These are phyloP conservation scores for Cytospora leucostoma DNA, from an alignment of 2,329 filamentous ascomycete species.

Conservation along the genomic window DNA sequence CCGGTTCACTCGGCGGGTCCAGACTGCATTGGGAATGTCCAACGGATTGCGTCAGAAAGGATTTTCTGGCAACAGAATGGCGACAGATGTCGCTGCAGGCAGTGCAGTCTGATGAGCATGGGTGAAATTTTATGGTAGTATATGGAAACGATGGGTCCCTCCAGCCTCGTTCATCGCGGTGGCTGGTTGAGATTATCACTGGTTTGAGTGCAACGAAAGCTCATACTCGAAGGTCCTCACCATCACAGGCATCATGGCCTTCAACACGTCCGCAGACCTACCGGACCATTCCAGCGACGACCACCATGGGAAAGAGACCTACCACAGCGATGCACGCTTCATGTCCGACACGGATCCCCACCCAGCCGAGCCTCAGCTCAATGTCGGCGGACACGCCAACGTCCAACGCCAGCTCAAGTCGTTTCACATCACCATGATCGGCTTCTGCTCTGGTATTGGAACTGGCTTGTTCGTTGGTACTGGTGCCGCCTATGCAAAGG, in stretches of 20 bases:
- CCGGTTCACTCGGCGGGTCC: constrained; percentile 15
- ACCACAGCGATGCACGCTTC: constrained; percentile 21
- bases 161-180: too few relatives aligned
- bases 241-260: constrained; percentile 13
- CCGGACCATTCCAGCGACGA: constrained; percentile 7
- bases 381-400: constrained; percentile 27
- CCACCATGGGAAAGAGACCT: constrained; percentile 26
- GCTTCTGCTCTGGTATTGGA: constrained; percentile 29
- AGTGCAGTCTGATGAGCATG: too few relatives aligned
- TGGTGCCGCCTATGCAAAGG: constrained; percentile 26
- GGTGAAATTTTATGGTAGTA: too few relatives aligned
- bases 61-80: constrained; percentile 11
- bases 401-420: constrained; percentile 26
- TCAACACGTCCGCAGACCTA: constrained; percentile 2
- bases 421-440: constrained; percentile 29
- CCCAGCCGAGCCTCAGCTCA: constrained; percentile 22
- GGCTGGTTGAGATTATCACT: neutral
- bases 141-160: too few relatives aligned
- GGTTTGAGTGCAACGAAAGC: neutral
- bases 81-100: too few relatives aligned
- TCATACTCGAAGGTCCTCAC: neutral
- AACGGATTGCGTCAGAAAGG: constrained; percentile 26
- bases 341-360: constrained; percentile 24
- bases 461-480: constrained; percentile 30
- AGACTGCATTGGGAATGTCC: constrained; percentile 20